Percentiles rank a stretch among this genome's conserved stretches.
Evolutionary conservation across 1,284 basidiomycete genomes (phyloP).

Genomic region (Austroboletus novae-zelandiae): DNA sequence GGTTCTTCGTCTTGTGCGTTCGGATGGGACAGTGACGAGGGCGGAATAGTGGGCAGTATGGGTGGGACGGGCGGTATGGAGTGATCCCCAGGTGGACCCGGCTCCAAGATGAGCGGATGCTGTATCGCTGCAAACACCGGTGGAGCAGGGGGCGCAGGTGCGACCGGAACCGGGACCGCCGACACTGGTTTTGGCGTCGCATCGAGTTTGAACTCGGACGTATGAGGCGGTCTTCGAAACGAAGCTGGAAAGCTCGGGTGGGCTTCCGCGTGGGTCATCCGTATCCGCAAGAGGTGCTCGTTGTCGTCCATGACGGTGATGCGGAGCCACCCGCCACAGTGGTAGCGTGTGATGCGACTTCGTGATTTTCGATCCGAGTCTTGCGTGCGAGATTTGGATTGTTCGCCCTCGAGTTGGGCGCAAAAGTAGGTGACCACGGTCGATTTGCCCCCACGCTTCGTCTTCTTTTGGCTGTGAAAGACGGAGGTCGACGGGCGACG

Average conservation of each 20-base stretch:
- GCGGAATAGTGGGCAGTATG: constrained; percentile 9
- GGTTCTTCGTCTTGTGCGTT: constrained; percentile 16
- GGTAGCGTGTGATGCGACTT: constrained; percentile 33
- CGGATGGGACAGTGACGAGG: constrained; percentile 2
- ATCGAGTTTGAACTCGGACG: constrained; percentile 33
- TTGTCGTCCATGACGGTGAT: constrained; percentile 38
- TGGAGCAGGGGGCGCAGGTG: constrained; percentile 10
- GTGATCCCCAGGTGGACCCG: constrained; percentile 12
- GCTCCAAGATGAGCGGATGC: constrained; percentile 25
- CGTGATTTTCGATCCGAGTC: constrained; percentile 34
- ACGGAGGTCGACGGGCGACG: not conserved
- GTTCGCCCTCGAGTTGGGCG: constrained; percentile 34
- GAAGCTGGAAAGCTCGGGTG: constrained; percentile 33
- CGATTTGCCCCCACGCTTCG: constrained; percentile 33
- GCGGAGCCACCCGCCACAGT: constrained; percentile 35
- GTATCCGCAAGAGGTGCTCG: constrained; percentile 33
- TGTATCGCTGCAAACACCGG: constrained; percentile 26
- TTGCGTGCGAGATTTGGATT: constrained; percentile 31
- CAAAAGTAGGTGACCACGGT: constrained; percentile 37
- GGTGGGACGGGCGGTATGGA: constrained; percentile 9
- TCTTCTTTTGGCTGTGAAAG: constrained; percentile 31
- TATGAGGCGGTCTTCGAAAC: constrained; percentile 32
- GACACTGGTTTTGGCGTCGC: constrained; percentile 22
- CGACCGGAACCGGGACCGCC: constrained; percentile 6
- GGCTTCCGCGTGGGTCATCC: constrained; percentile 35